Base-by-base conservation (phyloP, 106 monocot genomes). In the Phalaenopsis aphrodite region DNA sequence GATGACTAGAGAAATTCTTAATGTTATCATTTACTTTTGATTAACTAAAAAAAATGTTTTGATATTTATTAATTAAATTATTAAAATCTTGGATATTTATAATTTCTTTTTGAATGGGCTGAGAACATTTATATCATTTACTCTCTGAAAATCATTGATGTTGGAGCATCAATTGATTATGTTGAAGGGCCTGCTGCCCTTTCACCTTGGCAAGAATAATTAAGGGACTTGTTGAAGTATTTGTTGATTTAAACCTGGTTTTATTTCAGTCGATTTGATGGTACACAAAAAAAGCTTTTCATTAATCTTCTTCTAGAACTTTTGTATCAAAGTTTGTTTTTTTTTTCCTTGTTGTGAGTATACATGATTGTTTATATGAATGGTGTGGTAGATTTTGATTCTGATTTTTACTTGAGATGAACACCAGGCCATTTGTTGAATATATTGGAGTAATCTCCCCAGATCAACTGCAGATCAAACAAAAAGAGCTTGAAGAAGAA, bases 401-500 rank as follows among this genome's bases (percentile, higher is more conserved):
- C 21, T 61, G 18, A 61, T 61, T 61, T 61, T 61, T 9, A n/a
- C 61, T 21, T 8, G 21, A 21, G 61, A 21, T 61, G 61, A 61
- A 10, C 18, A 61, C 18, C 81, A 94, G 94, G 66, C 91, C 94
- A 48, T 94, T 94, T 88, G 94, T 94, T 77, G 94, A 94, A 55
- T 94, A 91, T 80, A 92, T 87, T 87, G 94, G 94, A 46, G 75
- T 84, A 73, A 84, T 94, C 55, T 81, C 88, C 39, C 78, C 56
- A 46, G 90, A 90, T 69, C 88, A 90, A 68, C 72, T 94, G 68
- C 81, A 82, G 79, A 79, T 30, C 30, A 90, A 90, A 90, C 86
- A 87, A 79, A 85, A 84, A 56, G 94, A 92, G 55, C 79, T 94
- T 71, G 92, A 94, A 82, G 72, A 52, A 72, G 87, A 82, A 84